A percentile compares a stretch with the other conserved stretches of the same genome.
Conservation (phyloP, 2,329 filamentous ascomycete species). For the Sclerotinia trifoliorum region DNA sequence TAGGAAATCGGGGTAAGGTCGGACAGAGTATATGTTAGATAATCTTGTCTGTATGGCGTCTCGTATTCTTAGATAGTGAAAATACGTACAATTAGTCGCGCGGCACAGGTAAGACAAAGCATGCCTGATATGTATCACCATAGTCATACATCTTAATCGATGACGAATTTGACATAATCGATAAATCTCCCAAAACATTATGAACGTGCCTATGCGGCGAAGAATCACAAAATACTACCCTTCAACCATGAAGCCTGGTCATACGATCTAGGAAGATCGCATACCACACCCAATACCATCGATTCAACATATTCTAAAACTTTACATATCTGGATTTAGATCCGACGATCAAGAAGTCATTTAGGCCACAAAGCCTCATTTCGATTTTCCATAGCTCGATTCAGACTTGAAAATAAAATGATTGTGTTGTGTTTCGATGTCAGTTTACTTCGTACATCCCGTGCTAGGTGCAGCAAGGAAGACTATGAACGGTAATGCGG, state of each 20-base stretch:
- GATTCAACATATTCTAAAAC: background rate
- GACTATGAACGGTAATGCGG: background rate
- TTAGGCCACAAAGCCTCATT: background rate
- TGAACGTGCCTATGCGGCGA: background rate
- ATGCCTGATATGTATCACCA: background rate
- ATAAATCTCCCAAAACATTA: background rate
- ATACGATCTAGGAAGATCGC: background rate
- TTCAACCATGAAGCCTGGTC: background rate
- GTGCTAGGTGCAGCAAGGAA: background rate
- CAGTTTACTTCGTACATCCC: background rate
- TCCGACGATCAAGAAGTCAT: background rate
- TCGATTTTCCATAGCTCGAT: background rate
- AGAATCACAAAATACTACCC: background rate
- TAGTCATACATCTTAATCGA: background rate
- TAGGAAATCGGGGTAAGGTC: background rate
- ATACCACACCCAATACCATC: no score
- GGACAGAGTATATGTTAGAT: background rate
- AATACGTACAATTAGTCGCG: slow-evolving; percentile 5
- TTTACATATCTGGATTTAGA: background rate
- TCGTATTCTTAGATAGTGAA: background rate
- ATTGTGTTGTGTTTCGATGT: background rate
- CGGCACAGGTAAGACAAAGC: background rate
- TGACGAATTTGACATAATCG: background rate
- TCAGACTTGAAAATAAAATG: background rate
- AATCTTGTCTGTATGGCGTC: background rate